Evolutionary conservation across 2,329 filamentous ascomycete genomes (phyloP), one percentile per base, ranked within the genome.

Genomic region (Fusarium verticillioides): DNA sequence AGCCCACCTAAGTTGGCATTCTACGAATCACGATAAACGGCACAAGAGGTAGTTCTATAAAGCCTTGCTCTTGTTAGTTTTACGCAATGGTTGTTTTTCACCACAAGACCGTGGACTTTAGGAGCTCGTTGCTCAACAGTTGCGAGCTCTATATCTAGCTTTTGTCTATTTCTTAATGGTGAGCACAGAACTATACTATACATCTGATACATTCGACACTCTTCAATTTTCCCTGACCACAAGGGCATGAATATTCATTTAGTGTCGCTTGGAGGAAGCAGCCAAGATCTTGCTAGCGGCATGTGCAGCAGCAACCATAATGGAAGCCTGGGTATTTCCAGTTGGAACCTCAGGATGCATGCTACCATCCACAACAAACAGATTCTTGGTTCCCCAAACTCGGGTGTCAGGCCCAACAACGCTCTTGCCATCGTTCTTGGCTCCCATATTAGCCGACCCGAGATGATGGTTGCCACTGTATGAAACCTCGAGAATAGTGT

Each of bases 401-500:
- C 75, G 78, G n/a, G 79, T 77, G 63, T 81, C 58, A 19, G 74
- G 69, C 44, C 81, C 80, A 37, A 82, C 80, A 4, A 82, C 80
- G 36, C 78, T 80, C 19, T 64, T 72, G 3, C 80, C 79, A 49
- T 81, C 79, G 47, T 81, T 79, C 11, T 59, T 50, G 12, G 66
- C 60, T 28, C 80, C 80, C 77, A 82, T 82, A 50, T 73, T 74
- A 7, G 80, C 74, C 6, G 77, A 76, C 23, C 80, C 80, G 28
- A 81, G 69, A 28, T 79, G 80, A 64, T 81, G 80, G 52, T 76
- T 79, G 7, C 79, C 79, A 15, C 76, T 78, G 26, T 60, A 65
- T 5, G 72, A 68, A 13, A 75, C 62, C 13, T 71, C 69, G 11
- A 80, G 69, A 37, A 80, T 72, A 3, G 69, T 72, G 50, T 75